Conservation (phyloP, 2,329 filamentous ascomycete genomes). For the Graphilbum sp. region DNA sequence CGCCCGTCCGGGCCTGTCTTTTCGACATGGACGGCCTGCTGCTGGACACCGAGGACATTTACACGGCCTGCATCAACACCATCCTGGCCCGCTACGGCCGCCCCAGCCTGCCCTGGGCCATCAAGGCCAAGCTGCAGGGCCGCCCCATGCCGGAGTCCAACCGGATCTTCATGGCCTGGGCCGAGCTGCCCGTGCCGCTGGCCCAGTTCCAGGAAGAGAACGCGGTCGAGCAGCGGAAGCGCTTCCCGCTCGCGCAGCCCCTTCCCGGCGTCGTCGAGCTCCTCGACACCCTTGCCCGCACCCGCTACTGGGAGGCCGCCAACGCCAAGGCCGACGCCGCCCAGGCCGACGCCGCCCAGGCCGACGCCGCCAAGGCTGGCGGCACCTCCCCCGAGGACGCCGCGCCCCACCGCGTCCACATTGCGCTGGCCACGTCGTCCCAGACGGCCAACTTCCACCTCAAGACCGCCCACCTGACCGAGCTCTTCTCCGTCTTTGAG, state of each 20-base stretch:
- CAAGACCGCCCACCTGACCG: slow-evolving; percentile 50
- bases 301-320: slow-evolving; percentile 32
- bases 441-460: slow-evolving; percentile 55
- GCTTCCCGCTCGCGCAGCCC: slow-evolving; percentile 60
- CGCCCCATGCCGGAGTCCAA: slow-evolving; percentile 37
- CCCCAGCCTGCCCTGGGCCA: slow-evolving; percentile 69
- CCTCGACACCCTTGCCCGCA: slow-evolving; percentile 40
- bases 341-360: too few species aligned
- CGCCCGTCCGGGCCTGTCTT: slow-evolving; percentile 73
- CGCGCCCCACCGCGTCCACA: slow-evolving; percentile 36
- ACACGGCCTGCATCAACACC: slow-evolving; percentile 69
- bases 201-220: slow-evolving; percentile 50
- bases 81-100: slow-evolving; percentile 61
- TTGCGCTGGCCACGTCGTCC: slow-evolving; percentile 76
- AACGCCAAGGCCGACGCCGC: slow-evolving; percentile 9
- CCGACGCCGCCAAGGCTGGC: background rate
- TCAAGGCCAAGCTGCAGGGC: slow-evolving; percentile 73
- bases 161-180: slow-evolving; percentile 57
- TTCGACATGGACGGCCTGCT: slow-evolving; percentile 99
- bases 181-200: slow-evolving; percentile 58
- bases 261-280: slow-evolving; percentile 64
- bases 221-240: slow-evolving; percentile 45
- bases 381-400: too few species aligned
- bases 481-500: slow-evolving; percentile 50
- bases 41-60: slow-evolving; percentile 82